A percentile compares a stretch with the other conserved stretches of the same genome.
phyloP scores from a whole-genome alignment of 2,329 filamentous ascomycete species.

The Lecanoromycetidae sp. region DNA sequence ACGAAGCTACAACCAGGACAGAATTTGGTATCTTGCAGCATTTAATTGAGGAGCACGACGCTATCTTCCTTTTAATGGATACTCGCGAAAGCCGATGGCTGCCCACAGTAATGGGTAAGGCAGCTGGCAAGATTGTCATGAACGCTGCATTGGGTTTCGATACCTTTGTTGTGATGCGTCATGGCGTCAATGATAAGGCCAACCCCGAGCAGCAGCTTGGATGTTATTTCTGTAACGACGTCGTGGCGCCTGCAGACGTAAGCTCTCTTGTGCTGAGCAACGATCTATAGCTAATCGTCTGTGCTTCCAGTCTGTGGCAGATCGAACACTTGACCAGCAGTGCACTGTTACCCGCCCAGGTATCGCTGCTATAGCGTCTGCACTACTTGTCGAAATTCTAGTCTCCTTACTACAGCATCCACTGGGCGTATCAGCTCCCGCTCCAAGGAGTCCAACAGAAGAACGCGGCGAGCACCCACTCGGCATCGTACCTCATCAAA shows the following conservation, averaged over 20 bases:
- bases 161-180: conserved; percentile 93
- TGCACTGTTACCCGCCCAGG: conserved; percentile 94
- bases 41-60: conserved; percentile 76
- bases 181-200: conserved; percentile 55
- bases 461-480: conserved; percentile 33
- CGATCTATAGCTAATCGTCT: neutral
- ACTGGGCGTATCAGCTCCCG: conserved; percentile 32
- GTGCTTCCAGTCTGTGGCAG: conserved; percentile 65
- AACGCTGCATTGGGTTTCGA: conserved; percentile 95
- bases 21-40: conserved; percentile 65
- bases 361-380: conserved; percentile 82
- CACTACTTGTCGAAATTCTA: conserved; percentile 78
- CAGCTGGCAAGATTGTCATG: conserved; percentile 85
- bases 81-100: conserved; percentile 90
- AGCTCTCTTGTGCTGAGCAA: conserved; percentile 29
- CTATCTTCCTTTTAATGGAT: conserved; percentile 93
- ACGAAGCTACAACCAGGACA: conserved; percentile 54
- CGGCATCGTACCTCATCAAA: conserved; percentile 48
- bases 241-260: conserved; percentile 86
- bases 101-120: conserved; percentile 91
- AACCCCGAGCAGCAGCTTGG: conserved; percentile 59
- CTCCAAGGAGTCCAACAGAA: conserved; percentile 25
- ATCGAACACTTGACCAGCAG: conserved; percentile 92
- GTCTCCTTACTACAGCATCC: conserved; percentile 83
- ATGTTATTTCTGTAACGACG: conserved; percentile 98